phyloP scores from a whole-genome alignment of 2,329 filamentous ascomycete species.

The Curvularia spicifera region DNA sequence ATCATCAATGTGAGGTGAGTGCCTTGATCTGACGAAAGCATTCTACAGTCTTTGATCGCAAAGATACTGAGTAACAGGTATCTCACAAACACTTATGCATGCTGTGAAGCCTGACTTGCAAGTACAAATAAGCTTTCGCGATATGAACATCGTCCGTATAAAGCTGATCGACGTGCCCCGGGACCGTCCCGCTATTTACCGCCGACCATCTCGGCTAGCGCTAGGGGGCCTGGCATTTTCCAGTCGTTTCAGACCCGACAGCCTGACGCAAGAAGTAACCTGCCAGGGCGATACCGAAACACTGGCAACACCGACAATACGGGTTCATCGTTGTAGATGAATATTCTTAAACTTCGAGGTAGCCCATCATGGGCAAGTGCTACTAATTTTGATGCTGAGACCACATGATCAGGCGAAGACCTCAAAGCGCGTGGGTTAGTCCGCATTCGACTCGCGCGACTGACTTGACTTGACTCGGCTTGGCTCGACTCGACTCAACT shows the following conservation, averaged over 20 bases:
- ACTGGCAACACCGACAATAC: constrained; percentile 5
- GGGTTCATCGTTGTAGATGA: constrained; percentile 7
- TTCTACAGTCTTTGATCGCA: not conserved
- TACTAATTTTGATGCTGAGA: not conserved
- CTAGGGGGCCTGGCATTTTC: constrained; percentile 1
- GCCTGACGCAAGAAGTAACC: constrained; percentile 11
- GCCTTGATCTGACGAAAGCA: not conserved
- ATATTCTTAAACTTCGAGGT: not conserved
- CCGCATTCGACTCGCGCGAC: not conserved
- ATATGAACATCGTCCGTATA: constrained; percentile 3
- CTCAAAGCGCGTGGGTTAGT: not conserved
- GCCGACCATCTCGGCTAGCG: constrained; percentile 3
- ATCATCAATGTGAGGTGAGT: not conserved
- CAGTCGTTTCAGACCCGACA: constrained; percentile 12
- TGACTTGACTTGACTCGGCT: not conserved
- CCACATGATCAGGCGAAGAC: not conserved
- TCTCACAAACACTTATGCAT: not conserved
- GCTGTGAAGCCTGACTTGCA: not conserved
- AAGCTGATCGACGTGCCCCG: constrained; percentile 11
- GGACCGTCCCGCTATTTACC: constrained; percentile 10
- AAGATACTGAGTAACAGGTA: not conserved
- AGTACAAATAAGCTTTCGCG: constrained; percentile 12
- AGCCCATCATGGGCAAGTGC: not conserved
- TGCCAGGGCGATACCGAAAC: constrained; percentile 6
- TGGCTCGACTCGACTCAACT: not conserved